Evolutionary conservation across 345 rosid genomes (phyloP).

Genomic region (Fremontodendron californicum): DNA sequence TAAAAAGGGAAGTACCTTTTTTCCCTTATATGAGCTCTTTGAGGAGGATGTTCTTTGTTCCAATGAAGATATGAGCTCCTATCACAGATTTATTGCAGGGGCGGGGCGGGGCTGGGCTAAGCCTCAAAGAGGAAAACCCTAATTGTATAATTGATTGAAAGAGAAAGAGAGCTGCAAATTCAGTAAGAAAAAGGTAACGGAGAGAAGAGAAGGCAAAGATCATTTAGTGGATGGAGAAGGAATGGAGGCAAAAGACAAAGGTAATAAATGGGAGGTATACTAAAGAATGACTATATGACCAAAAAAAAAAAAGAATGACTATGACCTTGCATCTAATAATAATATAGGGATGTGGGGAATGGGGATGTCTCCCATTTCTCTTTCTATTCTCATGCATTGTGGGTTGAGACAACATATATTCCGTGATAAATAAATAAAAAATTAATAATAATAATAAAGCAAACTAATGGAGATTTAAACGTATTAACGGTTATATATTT

Average conservation of each 20-base stretch:
- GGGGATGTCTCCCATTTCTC: constrained; percentile 55
- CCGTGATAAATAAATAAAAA: constrained; percentile 22
- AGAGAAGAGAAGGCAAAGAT: constrained; percentile 36
- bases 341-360: constrained; percentile 46
- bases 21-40: constrained; percentile 22
- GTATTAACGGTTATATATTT: no score
- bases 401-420: constrained; percentile 32
- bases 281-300: no score
- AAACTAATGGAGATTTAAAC: constrained; percentile 22
- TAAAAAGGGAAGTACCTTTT: constrained; percentile 31
- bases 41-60: constrained; percentile 26
- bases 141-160: constrained; percentile 17
- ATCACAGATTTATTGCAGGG: constrained; percentile 17
- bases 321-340: constrained; percentile 73
- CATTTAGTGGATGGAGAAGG: constrained; percentile 49
- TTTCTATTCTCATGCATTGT: constrained; percentile 39
- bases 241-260: constrained; percentile 72
- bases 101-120: not conserved
- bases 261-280: constrained; percentile 61
- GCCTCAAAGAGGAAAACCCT: constrained; percentile 41
- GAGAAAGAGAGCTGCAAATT: constrained; percentile 15
- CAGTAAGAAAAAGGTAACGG: constrained; percentile 19
- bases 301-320: no score
- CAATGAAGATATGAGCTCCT: not conserved
- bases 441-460: no score